These are phyloP conservation scores for Aspergillus incahuasiensis DNA, from an alignment of 495 filamentous ascomycete species.

Conservation along the genomic window DNA sequence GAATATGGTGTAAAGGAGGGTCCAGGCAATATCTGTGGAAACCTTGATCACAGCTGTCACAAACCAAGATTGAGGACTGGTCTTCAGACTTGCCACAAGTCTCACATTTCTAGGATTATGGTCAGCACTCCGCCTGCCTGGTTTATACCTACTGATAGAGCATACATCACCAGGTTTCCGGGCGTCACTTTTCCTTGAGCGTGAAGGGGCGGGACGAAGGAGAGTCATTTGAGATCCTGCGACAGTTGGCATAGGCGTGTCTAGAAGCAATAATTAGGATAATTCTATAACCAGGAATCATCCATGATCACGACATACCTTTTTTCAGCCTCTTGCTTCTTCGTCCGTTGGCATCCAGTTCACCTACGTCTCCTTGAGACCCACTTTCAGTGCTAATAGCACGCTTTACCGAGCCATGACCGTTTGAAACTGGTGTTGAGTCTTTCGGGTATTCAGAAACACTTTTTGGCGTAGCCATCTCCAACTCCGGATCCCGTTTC, in stretches of 20 bases:
- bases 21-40: conserved; percentile 90
- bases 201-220: conserved; percentile 74
- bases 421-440: conserved; percentile 52
- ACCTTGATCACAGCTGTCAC: conserved; percentile 86
- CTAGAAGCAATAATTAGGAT: conserved; percentile 47
- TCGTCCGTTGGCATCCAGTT: conserved; percentile 66
- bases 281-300: no score
- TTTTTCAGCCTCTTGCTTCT: conserved; percentile 93
- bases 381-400: conserved; percentile 73
- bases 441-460: conserved; percentile 32
- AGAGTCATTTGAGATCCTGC: conserved; percentile 96
- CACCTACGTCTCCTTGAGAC: conserved; percentile 57
- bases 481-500: conserved; percentile 50
- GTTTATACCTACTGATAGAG: background rate
- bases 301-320: conserved; percentile 52
- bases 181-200: conserved; percentile 62
- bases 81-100: conserved; percentile 83
- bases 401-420: conserved; percentile 65
- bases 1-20: conserved; percentile 69
- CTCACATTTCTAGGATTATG: conserved; percentile 70
- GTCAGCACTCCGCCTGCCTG: conserved; percentile 5
- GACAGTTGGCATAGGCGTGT: conserved; percentile 76
- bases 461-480: conserved; percentile 37
- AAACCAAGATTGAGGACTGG: conserved; percentile 63
- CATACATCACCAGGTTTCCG: conserved; percentile 72